Evolutionary conservation across 495 filamentous ascomycete genomes (phyloP).

Genomic region (Penicillium paradoxum): DNA sequence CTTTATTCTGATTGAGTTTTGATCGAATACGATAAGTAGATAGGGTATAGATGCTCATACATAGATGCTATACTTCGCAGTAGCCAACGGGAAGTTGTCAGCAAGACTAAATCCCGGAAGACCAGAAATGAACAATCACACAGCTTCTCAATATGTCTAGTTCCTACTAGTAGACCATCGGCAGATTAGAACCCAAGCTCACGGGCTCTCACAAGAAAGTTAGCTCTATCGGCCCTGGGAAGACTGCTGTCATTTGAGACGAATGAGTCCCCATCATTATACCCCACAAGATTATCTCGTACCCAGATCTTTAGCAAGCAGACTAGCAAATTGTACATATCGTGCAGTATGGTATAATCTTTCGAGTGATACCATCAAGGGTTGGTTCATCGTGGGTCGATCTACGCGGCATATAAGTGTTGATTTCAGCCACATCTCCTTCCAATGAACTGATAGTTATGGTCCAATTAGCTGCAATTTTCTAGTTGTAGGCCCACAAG

Average conservation of each 20-base stretch:
- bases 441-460: too few species aligned
- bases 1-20: too few species aligned
- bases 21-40: too few species aligned
- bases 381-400: too few species aligned
- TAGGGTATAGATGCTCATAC: too few species aligned
- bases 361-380: too few species aligned
- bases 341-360: constrained; percentile 40
- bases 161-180: constrained; percentile 46
- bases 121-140: neutral
- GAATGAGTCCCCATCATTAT: neutral
- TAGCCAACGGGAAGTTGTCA: neutral
- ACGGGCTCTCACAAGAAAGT: neutral
- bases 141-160: constrained; percentile 46
- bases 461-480: too few species aligned
- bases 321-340: constrained; percentile 48
- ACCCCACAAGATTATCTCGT: constrained; percentile 33
- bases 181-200: constrained; percentile 41
- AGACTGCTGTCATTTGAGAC: neutral
- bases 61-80: neutral
- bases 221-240: neutral
- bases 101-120: neutral
- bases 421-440: too few species aligned
- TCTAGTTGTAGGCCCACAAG: too few species aligned
- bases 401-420: too few species aligned
- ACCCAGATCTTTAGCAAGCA: constrained; percentile 42